Evolutionary conservation across 1,284 basidiomycete genomes (phyloP).

Genomic region (Sparassis latifolia): DNA sequence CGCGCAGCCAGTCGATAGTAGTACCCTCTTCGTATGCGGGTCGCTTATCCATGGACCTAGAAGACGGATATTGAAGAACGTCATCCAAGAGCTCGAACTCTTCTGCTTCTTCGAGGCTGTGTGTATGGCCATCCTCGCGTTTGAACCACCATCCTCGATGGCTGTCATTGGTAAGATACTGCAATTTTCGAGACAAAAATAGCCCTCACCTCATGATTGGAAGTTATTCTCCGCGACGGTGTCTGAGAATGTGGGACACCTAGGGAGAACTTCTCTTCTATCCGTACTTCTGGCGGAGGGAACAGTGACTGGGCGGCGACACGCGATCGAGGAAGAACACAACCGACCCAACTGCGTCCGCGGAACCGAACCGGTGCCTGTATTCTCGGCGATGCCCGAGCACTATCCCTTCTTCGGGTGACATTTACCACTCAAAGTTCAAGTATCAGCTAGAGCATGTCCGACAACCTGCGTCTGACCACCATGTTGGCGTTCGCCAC

Average conservation of each 20-base stretch:
- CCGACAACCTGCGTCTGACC: neutral
- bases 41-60: constrained; percentile 8
- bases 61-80: constrained; percentile 7
- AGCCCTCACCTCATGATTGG: neutral
- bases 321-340: too few relatives aligned
- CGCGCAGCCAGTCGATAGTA: constrained; percentile 67
- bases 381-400: too few relatives aligned
- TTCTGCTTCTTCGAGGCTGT: constrained; percentile 16
- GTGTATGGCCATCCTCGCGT: constrained; percentile 2
- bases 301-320: too few relatives aligned
- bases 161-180: neutral
- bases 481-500: constrained; percentile 16
- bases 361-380: too few relatives aligned
- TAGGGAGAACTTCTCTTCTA: too few relatives aligned
- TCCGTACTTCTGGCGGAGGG: too few relatives aligned
- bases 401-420: too few relatives aligned
- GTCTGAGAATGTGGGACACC: too few relatives aligned
- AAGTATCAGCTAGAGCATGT: too few relatives aligned
- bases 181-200: neutral
- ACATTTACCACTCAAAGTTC: too few relatives aligned
- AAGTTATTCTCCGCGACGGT: neutral
- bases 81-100: constrained; percentile 15
- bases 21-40: constrained; percentile 44
- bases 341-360: too few relatives aligned
- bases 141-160: constrained; percentile 11